Percentiles rank a stretch among this genome's conserved stretches.
phyloP scores from a whole-genome alignment of 208 protist genomes.

The Leishmania lainsoni region DNA sequence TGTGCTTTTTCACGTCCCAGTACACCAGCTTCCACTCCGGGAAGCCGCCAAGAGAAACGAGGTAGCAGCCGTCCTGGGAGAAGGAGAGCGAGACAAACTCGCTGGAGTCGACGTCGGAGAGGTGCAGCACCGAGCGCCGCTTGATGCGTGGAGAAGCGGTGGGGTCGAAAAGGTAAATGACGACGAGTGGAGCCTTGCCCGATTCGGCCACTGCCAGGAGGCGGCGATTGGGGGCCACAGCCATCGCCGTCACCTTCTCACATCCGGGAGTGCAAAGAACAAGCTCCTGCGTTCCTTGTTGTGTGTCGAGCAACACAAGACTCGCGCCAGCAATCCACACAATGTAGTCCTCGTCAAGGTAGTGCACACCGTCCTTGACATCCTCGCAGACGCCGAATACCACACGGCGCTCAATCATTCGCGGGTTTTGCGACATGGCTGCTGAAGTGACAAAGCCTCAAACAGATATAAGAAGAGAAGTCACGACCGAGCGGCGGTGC shows the following conservation, averaged over 20 bases:
- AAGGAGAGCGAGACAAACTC: constrained; percentile 93
- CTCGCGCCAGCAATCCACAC: constrained; percentile 93
- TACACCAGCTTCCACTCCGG: constrained; percentile 94
- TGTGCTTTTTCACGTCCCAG: constrained; percentile 92
- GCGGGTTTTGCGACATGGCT: constrained; percentile 53
- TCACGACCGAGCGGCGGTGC: background rate
- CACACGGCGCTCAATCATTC: constrained; percentile 89
- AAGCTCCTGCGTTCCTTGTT: constrained; percentile 91
- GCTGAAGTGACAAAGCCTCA: background rate
- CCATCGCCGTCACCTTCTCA: constrained; percentile 91
- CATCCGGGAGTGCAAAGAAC: constrained; percentile 85
- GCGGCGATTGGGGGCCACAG: constrained; percentile 89
- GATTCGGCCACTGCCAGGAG: constrained; percentile 94
- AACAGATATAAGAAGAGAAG: constrained; percentile 9
- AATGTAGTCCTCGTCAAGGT: constrained; percentile 93
- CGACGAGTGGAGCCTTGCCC: constrained; percentile 75
- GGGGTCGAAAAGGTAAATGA: constrained; percentile 92
- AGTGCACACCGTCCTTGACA: constrained; percentile 93
- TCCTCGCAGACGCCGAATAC: constrained; percentile 94
- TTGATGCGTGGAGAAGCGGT: constrained; percentile 74
- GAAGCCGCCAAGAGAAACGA: constrained; percentile 88
- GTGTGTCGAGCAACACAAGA: constrained; percentile 92
- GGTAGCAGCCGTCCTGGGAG: constrained; percentile 86
- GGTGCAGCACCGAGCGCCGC: constrained; percentile 81
- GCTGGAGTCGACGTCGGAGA: constrained; percentile 80